A percentile compares a stretch with the other conserved stretches of the same genome.
These are phyloP conservation scores for Stylosanthes scabra DNA, from an alignment of 331 rosid species.

Conservation along the genomic window DNA sequence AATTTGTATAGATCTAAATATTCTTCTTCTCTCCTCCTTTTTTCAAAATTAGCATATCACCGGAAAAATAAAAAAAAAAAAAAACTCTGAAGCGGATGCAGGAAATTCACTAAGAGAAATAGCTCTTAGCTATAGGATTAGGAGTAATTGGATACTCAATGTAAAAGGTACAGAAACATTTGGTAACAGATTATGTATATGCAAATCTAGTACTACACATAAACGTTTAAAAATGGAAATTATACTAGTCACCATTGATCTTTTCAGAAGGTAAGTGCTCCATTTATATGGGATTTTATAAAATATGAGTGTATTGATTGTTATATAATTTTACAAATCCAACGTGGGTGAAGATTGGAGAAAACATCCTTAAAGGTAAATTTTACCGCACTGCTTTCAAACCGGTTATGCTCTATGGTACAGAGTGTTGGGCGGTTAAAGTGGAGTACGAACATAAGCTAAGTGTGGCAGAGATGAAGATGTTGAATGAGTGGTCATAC, in stretches of 20 bases:
- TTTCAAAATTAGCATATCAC: no score
- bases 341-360: no score
- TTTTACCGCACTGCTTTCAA: no score
- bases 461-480: no score
- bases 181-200: slow-evolving; percentile 16
- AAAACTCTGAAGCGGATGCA: slow-evolving; percentile 25
- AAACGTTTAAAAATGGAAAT: slow-evolving; percentile 14
- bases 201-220: slow-evolving; percentile 25
- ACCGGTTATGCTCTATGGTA: no score
- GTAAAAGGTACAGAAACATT: slow-evolving; percentile 28
- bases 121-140: slow-evolving; percentile 31
- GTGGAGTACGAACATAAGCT: no score
- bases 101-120: slow-evolving; percentile 27
- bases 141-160: slow-evolving; percentile 41
- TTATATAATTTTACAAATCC: no score
- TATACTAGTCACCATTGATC: slow-evolving; percentile 23
- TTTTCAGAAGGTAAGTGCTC: neutral
- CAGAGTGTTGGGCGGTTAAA: no score
- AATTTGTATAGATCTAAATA: slow-evolving; percentile 58
- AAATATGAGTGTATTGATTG: no score
- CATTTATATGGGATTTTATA: no score
- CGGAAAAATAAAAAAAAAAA: neutral
- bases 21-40: slow-evolving; percentile 24
- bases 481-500: no score
- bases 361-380: no score